Conservation (phyloP, 805 yeast species). For the Yarrowia bubula region DNA sequence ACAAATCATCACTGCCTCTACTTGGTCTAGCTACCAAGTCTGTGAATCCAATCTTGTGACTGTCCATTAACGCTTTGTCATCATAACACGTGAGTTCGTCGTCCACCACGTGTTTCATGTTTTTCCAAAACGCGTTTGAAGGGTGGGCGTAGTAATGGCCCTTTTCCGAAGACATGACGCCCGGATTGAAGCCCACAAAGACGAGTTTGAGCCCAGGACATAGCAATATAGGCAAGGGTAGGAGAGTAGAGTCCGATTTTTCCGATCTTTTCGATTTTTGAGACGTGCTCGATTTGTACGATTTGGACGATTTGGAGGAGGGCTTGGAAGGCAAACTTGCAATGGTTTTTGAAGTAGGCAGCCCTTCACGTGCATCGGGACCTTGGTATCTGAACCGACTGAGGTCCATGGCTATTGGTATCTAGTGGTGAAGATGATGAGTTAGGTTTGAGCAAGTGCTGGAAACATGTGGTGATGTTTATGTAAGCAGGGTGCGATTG, state of each 20-base stretch:
- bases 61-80: constrained; percentile 43
- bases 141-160: constrained; percentile 76
- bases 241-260: too few species aligned
- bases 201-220: constrained; percentile 44
- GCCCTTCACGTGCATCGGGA: background rate
- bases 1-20: constrained; percentile 53
- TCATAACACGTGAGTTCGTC: constrained; percentile 42
- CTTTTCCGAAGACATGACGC: constrained; percentile 54
- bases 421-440: too few species aligned
- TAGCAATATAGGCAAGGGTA: constrained; percentile 30
- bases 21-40: constrained; percentile 69
- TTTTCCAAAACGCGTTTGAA: constrained; percentile 64
- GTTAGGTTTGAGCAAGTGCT: background rate
- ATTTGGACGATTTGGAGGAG: too few species aligned
- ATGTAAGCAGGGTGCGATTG: too few species aligned
- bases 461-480: background rate
- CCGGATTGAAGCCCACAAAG: constrained; percentile 74
- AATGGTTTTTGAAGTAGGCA: too few species aligned
- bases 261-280: too few species aligned
- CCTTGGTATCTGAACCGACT: constrained; percentile 11
- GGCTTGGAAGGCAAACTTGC: too few species aligned
- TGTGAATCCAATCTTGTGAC: constrained; percentile 61
- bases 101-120: constrained; percentile 53
- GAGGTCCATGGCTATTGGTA: background rate
- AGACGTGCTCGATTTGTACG: too few species aligned